Evolutionary conservation across 2,329 filamentous ascomycete species (phyloP), one percentile per base, ranked within the genome.

Genomic region (Seiridium cupressi): DNA sequence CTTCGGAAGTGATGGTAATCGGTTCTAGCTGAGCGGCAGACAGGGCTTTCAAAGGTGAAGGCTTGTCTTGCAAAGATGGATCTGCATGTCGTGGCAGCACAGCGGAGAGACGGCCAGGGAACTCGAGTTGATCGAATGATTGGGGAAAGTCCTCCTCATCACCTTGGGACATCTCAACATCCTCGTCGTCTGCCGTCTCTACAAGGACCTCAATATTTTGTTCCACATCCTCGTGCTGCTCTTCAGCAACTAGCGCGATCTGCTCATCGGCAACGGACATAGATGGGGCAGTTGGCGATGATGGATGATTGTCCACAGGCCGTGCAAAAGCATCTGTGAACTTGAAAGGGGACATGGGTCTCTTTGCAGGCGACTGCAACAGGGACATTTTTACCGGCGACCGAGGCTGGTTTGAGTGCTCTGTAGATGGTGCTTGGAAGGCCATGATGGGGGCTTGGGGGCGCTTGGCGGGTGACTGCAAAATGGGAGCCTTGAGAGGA

Each of bases 391-490:
- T 79, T 3, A 68, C 60, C 0, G 76, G 73, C 0, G 76, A 77
- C 10, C 69, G 66, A 3, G 68, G 63, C 5, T 68, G 67, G 58
- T 73, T 73, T 2, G 69, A 66, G 5, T 72, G 72, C 1, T 69
- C 66, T 4, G 66, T 64, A 11, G 61, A 62, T 13, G 57, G 57
- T 13, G 61, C 68, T 56, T 67, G 66, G n/a, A 69, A 65, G 34
- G 62, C 48, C 54, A 61, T 62, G 13, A 73, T 62, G 11, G 69
- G 64, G 18, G 69, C 49, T 11, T 69, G 64, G n/a, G 71, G 72
- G 56, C 80, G 75, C 66, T 84, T 84, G 1, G 81, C 80, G 3
- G 81, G 82, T 7, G 84, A 85, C 51, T 81, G 78, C 4, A 85
- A 72, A 53, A 83, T 72, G 0, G 81, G 80, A 3, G 73, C 68